Percentiles rank a stretch among this genome's conserved stretches.
These are phyloP conservation scores for Rhododendron kiyosumense DNA, from an alignment of 148 eudicot genomes.

Conservation along the genomic window DNA sequence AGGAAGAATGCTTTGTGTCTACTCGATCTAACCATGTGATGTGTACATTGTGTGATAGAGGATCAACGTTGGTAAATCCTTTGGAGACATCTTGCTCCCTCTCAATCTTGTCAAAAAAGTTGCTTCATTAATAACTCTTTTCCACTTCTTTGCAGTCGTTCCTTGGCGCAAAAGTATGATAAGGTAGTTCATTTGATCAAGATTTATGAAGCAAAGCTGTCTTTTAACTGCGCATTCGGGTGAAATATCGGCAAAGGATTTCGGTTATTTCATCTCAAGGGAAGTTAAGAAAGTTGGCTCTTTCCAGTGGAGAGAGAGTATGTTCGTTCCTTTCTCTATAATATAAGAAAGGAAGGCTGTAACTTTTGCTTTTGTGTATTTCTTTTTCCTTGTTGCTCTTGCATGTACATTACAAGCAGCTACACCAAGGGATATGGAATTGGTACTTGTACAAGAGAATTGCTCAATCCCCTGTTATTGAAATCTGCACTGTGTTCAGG, in stretches of 20 bases:
- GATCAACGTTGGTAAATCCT: background rate
- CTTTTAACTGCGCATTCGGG: background rate
- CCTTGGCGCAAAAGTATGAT: constrained; percentile 14
- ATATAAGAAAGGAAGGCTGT: constrained; percentile 10
- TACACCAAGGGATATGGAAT: background rate
- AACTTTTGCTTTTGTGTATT: background rate
- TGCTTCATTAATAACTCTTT: background rate
- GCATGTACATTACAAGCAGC: constrained; percentile 14
- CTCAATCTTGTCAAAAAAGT: background rate
- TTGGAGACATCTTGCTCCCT: background rate
- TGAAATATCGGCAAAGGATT: background rate
- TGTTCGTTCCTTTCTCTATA: constrained; percentile 12
- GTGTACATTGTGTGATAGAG: background rate
- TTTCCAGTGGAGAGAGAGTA: background rate
- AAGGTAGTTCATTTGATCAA: background rate
- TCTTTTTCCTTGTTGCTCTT: background rate
- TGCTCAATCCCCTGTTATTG: background rate
- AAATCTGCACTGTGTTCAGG: background rate
- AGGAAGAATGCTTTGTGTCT: background rate
- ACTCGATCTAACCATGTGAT: no score
- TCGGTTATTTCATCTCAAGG: background rate
- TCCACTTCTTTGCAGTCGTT: constrained; percentile 15
- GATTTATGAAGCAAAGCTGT: background rate
- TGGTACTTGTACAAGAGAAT: background rate
- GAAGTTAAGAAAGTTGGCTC: background rate